These are phyloP conservation scores for Hemileccinum rubropunctum DNA, from an alignment of 768 basidiomycete genomes.

Conservation along the genomic window DNA sequence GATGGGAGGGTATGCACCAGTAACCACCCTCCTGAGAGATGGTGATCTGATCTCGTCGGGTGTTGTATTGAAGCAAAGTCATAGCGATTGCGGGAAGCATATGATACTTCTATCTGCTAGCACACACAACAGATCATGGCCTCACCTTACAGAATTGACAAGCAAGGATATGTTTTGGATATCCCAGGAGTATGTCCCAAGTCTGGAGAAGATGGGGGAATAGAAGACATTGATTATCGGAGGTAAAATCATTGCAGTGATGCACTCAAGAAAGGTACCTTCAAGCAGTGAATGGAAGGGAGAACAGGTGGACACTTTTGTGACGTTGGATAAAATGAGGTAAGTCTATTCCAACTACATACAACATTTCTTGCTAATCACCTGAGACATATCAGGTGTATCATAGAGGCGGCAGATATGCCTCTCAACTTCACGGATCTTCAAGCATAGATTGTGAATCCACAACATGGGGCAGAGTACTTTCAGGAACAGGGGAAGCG, in stretches of 20 bases:
- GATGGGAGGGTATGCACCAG: not conserved
- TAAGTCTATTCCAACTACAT: too few relatives aligned
- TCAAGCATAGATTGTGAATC: not conserved
- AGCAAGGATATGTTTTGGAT: too few relatives aligned
- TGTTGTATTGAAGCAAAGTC: not conserved
- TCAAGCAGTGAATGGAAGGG: not conserved
- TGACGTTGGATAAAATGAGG: not conserved
- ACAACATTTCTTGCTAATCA: too few relatives aligned
- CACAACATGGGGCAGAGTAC: not conserved
- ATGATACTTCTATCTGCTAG: not conserved
- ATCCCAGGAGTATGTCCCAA: too few relatives aligned
- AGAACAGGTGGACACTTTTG: not conserved
- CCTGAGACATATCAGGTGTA: too few relatives aligned
- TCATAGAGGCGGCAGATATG: too few relatives aligned
- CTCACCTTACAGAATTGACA: too few relatives aligned
- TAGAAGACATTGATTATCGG: not conserved
- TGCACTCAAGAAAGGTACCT: not conserved
- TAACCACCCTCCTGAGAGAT: not conserved
- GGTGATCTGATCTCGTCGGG: not conserved
- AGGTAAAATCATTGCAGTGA: not conserved
- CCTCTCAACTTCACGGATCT: too few relatives aligned
- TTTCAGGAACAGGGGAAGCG: not conserved
- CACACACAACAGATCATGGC: too few relatives aligned
- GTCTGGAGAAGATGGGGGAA: not conserved
- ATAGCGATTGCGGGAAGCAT: not conserved